Percentiles rank a stretch among this genome's conserved stretches.
Evolutionary conservation across 768 basidiomycete species (phyloP).

Genomic region (Russula emetica): DNA sequence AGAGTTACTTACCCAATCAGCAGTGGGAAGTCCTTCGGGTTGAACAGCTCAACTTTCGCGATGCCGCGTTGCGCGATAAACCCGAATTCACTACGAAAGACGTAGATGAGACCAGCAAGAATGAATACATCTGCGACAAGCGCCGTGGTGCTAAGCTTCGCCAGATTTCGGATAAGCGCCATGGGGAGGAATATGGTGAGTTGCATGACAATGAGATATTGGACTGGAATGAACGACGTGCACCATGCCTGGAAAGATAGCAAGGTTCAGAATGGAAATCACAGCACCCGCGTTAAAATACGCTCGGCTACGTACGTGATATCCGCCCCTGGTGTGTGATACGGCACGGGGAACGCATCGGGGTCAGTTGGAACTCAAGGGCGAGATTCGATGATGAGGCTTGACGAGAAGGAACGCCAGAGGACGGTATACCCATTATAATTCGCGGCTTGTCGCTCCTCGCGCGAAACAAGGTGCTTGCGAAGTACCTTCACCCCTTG

Average conservation of each 20-base stretch:
- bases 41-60: conserved; percentile 82
- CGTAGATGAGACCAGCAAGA: conserved; percentile 78
- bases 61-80: conserved; percentile 65
- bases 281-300: not conserved
- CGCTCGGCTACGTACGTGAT: conserved; percentile 66
- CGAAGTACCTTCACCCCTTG: conserved; percentile 72
- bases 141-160: conserved; percentile 88
- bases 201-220: conserved; percentile 80
- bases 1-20: conserved; percentile 69
- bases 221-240: conserved; percentile 56
- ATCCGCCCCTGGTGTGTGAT: conserved; percentile 82
- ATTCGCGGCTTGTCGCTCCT: conserved; percentile 46
- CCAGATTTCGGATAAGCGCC: conserved; percentile 87
- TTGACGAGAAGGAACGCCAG: conserved; percentile 33
- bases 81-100: conserved; percentile 78
- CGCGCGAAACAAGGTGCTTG: conserved; percentile 72
- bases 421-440: conserved; percentile 34
- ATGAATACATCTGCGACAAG: conserved; percentile 95
- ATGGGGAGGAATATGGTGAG: conserved; percentile 85
- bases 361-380: conserved; percentile 39
- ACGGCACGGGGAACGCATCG: conserved; percentile 83
- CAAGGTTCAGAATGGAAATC: not conserved
- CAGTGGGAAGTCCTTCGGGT: conserved; percentile 82
- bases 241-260: conserved; percentile 63
- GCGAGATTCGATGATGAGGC: conserved; percentile 30